Evolutionary conservation across 129 eudicot genomes (phyloP).

Genomic region (Dittrichia graveolens): DNA sequence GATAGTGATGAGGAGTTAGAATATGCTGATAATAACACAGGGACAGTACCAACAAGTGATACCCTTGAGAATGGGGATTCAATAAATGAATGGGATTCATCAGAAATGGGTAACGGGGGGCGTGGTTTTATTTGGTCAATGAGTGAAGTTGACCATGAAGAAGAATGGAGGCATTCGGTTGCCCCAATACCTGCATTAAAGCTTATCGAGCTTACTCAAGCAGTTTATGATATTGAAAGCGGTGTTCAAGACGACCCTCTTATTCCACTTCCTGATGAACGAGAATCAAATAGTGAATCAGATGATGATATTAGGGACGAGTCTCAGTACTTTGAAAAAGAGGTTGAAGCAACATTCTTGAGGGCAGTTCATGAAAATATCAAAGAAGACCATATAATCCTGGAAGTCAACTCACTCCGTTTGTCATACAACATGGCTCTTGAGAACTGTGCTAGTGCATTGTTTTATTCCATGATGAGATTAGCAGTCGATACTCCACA

Average conservation of each 20-base stretch:
- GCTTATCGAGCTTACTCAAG: conserved; percentile 55
- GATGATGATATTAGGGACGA: conserved; percentile 65
- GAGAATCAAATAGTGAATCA: conserved; percentile 61
- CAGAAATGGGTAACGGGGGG: conserved; percentile 78
- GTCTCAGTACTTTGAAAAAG: conserved; percentile 64
- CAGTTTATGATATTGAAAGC: conserved; percentile 46
- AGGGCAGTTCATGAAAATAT: conserved; percentile 81
- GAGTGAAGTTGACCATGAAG: conserved; percentile 69
- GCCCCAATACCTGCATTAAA: conserved; percentile 80
- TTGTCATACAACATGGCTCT: conserved; percentile 72
- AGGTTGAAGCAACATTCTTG: conserved; percentile 86
- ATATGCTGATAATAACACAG: conserved; percentile 77
- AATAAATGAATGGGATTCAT: conserved; percentile 35
- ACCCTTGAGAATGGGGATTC: conserved; percentile 47
- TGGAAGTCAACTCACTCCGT: conserved; percentile 90
- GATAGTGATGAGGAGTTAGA: conserved; percentile 99
- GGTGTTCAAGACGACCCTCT: conserved; percentile 40
- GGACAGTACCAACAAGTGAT: conserved; percentile 37
- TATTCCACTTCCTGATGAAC: conserved; percentile 57
- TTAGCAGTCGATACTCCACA: conserved; percentile 60
- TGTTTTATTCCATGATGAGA: conserved; percentile 84
- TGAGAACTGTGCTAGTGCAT: conserved; percentile 79
- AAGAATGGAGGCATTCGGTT: conserved; percentile 91
- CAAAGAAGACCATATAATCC: conserved; percentile 66
- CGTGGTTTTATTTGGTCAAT: conserved; percentile 83